A percentile compares a stretch with the other conserved stretches of the same genome.
Conservation (phyloP, 2,329 filamentous ascomycete genomes). For the Alternaria conjuncta region DNA sequence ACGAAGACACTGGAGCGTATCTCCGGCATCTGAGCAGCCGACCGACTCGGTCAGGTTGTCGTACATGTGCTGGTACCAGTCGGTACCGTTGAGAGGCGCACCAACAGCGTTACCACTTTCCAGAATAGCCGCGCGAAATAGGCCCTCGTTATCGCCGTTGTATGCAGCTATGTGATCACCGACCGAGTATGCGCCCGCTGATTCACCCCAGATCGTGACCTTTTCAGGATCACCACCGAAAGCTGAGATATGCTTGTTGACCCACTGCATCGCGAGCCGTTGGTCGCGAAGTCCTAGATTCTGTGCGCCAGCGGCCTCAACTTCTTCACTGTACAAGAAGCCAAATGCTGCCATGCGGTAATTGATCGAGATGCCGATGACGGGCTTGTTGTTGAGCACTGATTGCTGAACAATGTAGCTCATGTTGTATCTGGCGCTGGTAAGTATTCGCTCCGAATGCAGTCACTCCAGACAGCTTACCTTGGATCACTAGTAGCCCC, state of each 20-base stretch:
- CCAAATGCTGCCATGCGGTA: slow-evolving; percentile 59
- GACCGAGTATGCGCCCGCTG: slow-evolving; percentile 66
- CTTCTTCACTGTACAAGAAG: slow-evolving; percentile 54
- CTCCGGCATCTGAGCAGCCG: slow-evolving; percentile 26
- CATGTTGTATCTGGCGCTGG: slow-evolving; percentile 32
- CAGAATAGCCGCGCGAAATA: slow-evolving; percentile 53
- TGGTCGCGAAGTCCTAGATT: slow-evolving; percentile 69
- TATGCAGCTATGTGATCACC: slow-evolving; percentile 48
- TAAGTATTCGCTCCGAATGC: background rate
- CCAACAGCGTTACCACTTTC: slow-evolving; percentile 47
- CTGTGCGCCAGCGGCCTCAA: slow-evolving; percentile 43
- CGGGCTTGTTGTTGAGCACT: slow-evolving; percentile 35
- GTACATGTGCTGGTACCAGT: slow-evolving; percentile 44
- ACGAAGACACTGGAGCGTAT: slow-evolving; percentile 38
- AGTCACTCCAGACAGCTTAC: slow-evolving; percentile 8
- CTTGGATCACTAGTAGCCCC: slow-evolving; percentile 41
- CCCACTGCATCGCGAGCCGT: slow-evolving; percentile 65
- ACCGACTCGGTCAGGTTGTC: slow-evolving; percentile 35
- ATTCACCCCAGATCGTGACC: slow-evolving; percentile 66
- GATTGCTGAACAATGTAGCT: slow-evolving; percentile 42
- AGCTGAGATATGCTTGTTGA: slow-evolving; percentile 62
- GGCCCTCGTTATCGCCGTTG: slow-evolving; percentile 45
- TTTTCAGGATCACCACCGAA: slow-evolving; percentile 63
- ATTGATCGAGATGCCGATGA: slow-evolving; percentile 51
- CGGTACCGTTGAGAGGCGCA: slow-evolving; percentile 36